Evolutionary conservation across 106 monocot genomes (phyloP).

Genomic region (Ottelia alismoides): DNA sequence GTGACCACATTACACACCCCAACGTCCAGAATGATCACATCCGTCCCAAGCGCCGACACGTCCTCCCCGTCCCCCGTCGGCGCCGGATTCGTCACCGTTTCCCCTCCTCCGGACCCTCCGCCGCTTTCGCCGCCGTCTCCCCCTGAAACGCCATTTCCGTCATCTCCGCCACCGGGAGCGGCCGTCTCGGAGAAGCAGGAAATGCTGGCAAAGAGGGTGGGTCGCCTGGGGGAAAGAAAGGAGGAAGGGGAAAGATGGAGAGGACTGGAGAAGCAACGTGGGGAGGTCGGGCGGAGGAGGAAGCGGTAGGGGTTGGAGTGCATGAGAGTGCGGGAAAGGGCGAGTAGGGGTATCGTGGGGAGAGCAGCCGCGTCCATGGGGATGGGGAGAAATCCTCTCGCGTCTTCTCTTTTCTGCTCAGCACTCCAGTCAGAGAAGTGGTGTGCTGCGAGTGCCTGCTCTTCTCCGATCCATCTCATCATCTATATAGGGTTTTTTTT

Average conservation of each 20-base stretch:
- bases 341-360: conserved; percentile 34
- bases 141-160: conserved; percentile 11
- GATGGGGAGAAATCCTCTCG: background rate
- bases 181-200: conserved; percentile 29
- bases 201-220: conserved; percentile 23
- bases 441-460: no score
- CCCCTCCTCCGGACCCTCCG: conserved; percentile 27
- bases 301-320: conserved; percentile 16
- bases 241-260: no score
- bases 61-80: no score
- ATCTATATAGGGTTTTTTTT: no score
- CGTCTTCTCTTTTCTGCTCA: background rate
- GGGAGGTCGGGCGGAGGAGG: conserved; percentile 12
- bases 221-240: background rate
- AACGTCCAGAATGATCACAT: conserved; percentile 89
- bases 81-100: conserved; percentile 7
- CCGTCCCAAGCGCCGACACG: conserved; percentile 20
- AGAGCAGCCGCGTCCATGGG: conserved; percentile 23
- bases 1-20: no score
- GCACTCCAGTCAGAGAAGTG: no score
- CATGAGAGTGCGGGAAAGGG: conserved; percentile 65
- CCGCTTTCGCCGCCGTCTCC: conserved; percentile 20
- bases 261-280: background rate
- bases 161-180: conserved; percentile 20
- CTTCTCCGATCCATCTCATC: no score